phyloP scores from a whole-genome alignment of 2,329 filamentous ascomycete species.

The Tricladium varicosporioides region DNA sequence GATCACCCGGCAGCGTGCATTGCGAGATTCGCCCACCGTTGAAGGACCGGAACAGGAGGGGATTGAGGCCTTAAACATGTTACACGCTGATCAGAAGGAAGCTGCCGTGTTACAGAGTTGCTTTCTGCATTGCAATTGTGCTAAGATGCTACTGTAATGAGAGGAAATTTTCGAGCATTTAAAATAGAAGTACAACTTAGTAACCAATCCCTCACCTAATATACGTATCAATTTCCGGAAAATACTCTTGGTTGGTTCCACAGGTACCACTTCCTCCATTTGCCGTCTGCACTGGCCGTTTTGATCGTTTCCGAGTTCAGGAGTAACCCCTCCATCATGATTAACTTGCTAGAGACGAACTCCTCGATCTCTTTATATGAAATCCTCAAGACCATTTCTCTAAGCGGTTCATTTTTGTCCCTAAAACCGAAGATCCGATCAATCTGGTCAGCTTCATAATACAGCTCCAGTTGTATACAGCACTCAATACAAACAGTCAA shows the following conservation, averaged over 20 bases:
- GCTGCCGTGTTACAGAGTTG: not conserved
- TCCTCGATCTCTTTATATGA: constrained; percentile 5
- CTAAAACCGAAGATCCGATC: not conserved
- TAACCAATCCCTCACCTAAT: not conserved
- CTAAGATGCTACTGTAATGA: not conserved
- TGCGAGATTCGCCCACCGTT: not conserved
- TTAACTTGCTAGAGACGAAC: constrained; percentile 3
- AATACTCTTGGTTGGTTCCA: not conserved
- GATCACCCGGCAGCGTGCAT: no score
- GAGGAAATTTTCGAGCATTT: not conserved
- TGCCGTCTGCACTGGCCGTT: not conserved
- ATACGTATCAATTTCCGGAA: not conserved
- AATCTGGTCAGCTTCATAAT: constrained; percentile 5
- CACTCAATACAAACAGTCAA: constrained; percentile 1
- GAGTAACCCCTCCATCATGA: not conserved
- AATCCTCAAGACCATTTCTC: constrained; percentile 3
- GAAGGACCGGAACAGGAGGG: not conserved
- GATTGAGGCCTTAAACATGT: not conserved
- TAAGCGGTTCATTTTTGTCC: not conserved
- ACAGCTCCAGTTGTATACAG: constrained; percentile 3
- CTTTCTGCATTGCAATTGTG: not conserved
- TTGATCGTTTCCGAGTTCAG: constrained; percentile 1
- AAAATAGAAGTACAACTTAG: not conserved
- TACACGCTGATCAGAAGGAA: not conserved
- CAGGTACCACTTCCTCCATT: constrained; percentile 1